Percentiles rank a stretch among this genome's conserved stretches.
phyloP scores from a whole-genome alignment of 73 alveolate genomes.

The Paramecium pentaurelia region DNA sequence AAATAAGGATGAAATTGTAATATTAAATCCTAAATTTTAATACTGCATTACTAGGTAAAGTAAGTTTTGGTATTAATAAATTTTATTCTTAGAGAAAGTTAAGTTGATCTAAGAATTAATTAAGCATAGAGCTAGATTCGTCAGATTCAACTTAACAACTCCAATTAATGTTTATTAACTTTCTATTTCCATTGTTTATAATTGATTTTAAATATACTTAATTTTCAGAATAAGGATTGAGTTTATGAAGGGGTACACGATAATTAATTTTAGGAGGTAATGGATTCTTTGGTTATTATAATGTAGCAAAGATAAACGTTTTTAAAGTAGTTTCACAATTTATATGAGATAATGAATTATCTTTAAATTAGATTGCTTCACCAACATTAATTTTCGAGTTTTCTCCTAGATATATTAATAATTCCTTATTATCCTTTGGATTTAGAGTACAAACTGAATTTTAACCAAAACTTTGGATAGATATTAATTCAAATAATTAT shows the following conservation, averaged over 20 bases:
- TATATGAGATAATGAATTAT: not conserved
- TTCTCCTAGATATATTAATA: not conserved
- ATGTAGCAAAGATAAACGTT: not conserved
- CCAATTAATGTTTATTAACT: no score
- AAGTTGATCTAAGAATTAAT: no score
- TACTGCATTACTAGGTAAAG: no score
- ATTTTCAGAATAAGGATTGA: not conserved
- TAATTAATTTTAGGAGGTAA: not conserved
- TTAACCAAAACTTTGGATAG: not conserved
- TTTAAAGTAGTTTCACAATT: not conserved
- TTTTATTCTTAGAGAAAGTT: no score
- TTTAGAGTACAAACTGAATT: not conserved
- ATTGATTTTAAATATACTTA: not conserved
- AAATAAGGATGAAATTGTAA: no score
- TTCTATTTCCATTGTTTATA: not conserved
- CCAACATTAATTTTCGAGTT: not conserved
- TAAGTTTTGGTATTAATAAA: no score
- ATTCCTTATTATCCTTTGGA: not conserved
- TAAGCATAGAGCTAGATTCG: no score
- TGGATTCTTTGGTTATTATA: not conserved
- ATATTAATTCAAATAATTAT: not conserved
- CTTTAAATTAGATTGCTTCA: not conserved
- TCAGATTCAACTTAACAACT: no score
- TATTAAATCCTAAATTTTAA: no score
- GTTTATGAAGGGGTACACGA: not conserved